These are phyloP conservation scores for Trichoderma hamatum DNA, from an alignment of 2,329 filamentous ascomycete species.

Conservation along the genomic window DNA sequence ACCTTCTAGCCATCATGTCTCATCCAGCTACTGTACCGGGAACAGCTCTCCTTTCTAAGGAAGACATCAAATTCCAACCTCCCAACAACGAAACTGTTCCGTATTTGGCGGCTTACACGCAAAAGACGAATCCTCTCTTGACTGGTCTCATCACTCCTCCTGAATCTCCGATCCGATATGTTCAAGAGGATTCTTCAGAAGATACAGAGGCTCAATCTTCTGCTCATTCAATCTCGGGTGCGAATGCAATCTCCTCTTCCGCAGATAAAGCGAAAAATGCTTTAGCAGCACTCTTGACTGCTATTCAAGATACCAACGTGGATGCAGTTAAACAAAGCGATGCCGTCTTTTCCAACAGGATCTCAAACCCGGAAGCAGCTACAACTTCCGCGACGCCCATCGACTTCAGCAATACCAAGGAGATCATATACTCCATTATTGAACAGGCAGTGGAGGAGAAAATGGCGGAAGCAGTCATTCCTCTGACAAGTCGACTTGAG, in stretches of 20 bases:
- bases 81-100: neutral
- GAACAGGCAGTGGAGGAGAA: constrained; percentile 40
- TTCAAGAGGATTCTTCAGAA: neutral
- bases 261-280: neutral
- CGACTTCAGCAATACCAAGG: constrained; percentile 26
- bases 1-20: constrained; percentile 8
- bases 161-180: constrained; percentile 29
- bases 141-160: constrained; percentile 30
- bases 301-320: neutral
- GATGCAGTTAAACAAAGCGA: neutral
- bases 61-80: neutral
- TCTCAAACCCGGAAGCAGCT: too few species aligned
- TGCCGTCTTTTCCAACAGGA: neutral
- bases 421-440: constrained; percentile 37
- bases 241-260: neutral
- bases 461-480: constrained; percentile 38
- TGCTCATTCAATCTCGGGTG: neutral
- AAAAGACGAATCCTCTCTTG: constrained; percentile 16
- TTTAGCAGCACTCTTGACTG: neutral
- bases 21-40: neutral
- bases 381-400: neutral
- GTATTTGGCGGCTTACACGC: neutral
- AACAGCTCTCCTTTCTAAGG: neutral
- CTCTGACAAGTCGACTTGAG: constrained; percentile 33
- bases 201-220: neutral